Evolutionary conservation across 768 basidiomycete genomes (phyloP).

Genomic region (Tephrocybe sp.): DNA sequence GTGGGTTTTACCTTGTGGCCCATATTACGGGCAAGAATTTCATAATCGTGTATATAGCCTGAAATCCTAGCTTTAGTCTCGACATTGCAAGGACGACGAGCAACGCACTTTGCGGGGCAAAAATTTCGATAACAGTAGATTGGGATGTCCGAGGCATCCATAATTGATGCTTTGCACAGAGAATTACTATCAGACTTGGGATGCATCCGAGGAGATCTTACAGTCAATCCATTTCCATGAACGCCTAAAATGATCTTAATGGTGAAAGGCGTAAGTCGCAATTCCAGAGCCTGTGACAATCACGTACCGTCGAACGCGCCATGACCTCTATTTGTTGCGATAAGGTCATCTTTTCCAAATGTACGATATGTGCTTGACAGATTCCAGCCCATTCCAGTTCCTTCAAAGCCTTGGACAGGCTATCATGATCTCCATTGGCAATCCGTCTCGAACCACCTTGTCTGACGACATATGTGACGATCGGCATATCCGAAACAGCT

Average conservation of each 20-base stretch:
- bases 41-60: no score
- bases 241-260: constrained; percentile 57
- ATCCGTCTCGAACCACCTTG: constrained; percentile 45
- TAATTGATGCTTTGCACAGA: constrained; percentile 45
- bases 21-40: no score
- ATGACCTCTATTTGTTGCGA: constrained; percentile 61
- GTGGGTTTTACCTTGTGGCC: no score
- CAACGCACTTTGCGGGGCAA: constrained; percentile 51
- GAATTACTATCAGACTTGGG: background rate
- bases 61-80: no score
- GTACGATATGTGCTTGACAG: constrained; percentile 42
- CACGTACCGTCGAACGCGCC: constrained; percentile 60
- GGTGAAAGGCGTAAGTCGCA: background rate
- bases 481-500: constrained; percentile 21
- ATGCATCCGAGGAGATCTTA: constrained; percentile 11
- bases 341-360: constrained; percentile 44
- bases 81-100: background rate
- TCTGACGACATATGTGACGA: constrained; percentile 60
- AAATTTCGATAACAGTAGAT: constrained; percentile 69
- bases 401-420: constrained; percentile 43
- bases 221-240: constrained; percentile 71
- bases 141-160: constrained; percentile 65
- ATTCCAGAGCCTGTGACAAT: background rate
- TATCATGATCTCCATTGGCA: constrained; percentile 45
- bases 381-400: constrained; percentile 50